Conservation (phyloP, 1,284 basidiomycete genomes). For the Ustilago bromivora region DNA sequence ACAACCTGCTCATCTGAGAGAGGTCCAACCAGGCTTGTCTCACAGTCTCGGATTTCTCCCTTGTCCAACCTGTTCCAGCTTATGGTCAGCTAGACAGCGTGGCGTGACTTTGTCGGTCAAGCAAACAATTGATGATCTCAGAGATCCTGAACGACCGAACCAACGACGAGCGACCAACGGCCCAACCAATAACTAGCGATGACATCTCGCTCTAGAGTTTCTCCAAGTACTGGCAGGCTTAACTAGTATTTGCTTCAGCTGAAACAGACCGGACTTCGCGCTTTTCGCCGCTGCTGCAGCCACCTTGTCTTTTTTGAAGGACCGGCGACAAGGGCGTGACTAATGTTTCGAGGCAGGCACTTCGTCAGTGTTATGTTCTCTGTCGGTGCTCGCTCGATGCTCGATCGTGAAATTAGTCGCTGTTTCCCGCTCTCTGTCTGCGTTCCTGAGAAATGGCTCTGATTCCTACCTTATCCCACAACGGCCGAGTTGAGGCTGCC, state of each 20-base stretch:
- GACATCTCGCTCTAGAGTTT: not conserved
- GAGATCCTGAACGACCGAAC: constrained; percentile 16
- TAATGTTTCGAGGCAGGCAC: constrained; percentile 4
- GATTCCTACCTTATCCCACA: not conserved
- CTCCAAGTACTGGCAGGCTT: not conserved
- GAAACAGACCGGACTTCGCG: not conserved
- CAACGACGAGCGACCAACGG: constrained; percentile 18
- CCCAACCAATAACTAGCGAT: constrained; percentile 24
- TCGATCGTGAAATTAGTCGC: constrained; percentile 11
- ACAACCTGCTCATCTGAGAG: not conserved
- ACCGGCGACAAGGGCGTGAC: not conserved
- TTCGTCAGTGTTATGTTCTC: not conserved
- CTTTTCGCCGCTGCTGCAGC: not conserved
- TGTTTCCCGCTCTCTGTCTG: not conserved
- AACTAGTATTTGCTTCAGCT: not conserved
- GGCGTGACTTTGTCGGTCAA: not conserved
- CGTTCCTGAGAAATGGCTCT: not conserved
- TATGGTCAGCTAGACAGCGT: not conserved
- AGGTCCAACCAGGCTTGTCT: constrained; percentile 5
- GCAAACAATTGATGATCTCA: not conserved
- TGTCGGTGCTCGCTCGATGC: constrained; percentile 31
- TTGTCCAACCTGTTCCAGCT: not conserved
- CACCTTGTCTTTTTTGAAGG: not conserved
- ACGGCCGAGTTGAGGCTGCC: not conserved
- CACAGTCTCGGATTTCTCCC: constrained; percentile 5